Conservation (phyloP, 1,139 yeast species). For the Lodderomyces orthopsilosis region DNA sequence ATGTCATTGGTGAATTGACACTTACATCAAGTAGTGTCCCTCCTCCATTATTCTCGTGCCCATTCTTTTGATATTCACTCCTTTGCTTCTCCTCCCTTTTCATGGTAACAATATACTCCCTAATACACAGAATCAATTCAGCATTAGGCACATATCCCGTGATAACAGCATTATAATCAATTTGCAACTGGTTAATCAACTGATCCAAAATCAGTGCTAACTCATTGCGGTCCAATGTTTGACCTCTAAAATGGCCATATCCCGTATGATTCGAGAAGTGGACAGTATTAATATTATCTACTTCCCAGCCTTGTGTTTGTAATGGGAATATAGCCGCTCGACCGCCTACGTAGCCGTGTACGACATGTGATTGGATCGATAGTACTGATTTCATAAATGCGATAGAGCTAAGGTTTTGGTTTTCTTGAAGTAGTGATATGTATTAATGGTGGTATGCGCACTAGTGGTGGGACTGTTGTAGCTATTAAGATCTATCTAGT, state of each 20-base stretch:
- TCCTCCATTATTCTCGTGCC: conserved; percentile 4
- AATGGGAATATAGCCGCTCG: conserved; percentile 43
- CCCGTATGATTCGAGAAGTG: conserved; percentile 48
- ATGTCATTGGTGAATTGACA: conserved; percentile 22
- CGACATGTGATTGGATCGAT: conserved; percentile 44
- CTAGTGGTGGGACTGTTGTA: too few relatives aligned
- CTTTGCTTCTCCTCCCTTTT: conserved; percentile 12
- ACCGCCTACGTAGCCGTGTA: conserved; percentile 48
- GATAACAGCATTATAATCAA: conserved; percentile 27
- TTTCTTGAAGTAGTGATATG: neutral
- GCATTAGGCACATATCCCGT: conserved; percentile 40
- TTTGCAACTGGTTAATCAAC: conserved; percentile 10
- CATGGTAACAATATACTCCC: conserved; percentile 14
- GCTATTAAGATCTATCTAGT: too few relatives aligned
- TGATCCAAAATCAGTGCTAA: conserved; percentile 13
- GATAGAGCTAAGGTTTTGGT: neutral
- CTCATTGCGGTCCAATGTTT: conserved; percentile 13
- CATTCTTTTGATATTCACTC: neutral
- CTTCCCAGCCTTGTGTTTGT: conserved; percentile 45
- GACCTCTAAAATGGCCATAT: conserved; percentile 39
- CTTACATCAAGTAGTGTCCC: too few relatives aligned
- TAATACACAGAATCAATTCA: conserved; percentile 23
- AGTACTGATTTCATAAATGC: conserved; percentile 22
- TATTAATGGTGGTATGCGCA: neutral
- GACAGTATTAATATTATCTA: conserved; percentile 41